Conservation (phyloP, 805 yeast species). For the Candida sithepensis region DNA sequence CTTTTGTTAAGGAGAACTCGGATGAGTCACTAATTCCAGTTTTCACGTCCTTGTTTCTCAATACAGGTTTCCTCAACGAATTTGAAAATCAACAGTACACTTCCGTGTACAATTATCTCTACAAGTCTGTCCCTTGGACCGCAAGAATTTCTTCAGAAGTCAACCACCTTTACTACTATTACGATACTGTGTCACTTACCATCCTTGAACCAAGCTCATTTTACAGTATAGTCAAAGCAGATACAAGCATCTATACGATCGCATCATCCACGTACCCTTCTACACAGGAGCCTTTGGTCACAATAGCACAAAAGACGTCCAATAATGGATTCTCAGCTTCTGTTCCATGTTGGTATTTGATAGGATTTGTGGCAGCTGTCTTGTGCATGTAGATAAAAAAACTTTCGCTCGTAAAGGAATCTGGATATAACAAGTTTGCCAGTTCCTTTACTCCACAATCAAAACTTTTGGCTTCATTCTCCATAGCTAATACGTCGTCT, state of each 20-base stretch:
- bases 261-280: not conserved
- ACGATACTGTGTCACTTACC: not conserved
- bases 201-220: not conserved
- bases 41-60: not conserved
- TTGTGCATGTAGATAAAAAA: too few relatives aligned
- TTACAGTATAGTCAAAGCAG: not conserved
- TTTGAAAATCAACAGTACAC: not conserved
- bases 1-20: not conserved
- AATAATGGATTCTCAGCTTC: not conserved
- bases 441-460: too few relatives aligned
- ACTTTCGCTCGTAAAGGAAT: too few relatives aligned
- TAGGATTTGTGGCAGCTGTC: not conserved
- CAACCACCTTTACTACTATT: not conserved
- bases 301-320: not conserved
- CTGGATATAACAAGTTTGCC: too few relatives aligned
- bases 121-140: slow-evolving; percentile 13
- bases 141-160: slow-evolving; percentile 10
- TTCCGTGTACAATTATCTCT: slow-evolving; percentile 10
- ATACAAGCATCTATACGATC: not conserved
- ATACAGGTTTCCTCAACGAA: not conserved
- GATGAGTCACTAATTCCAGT: not conserved
- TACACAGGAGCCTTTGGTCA: not conserved
- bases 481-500: too few relatives aligned
- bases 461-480: too few relatives aligned
- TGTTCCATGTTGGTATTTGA: not conserved